Percentiles rank a stretch among this genome's conserved stretches.
phyloP scores from a whole-genome alignment of 352 stramenopile species.

The Paralagenidium karlingii region DNA sequence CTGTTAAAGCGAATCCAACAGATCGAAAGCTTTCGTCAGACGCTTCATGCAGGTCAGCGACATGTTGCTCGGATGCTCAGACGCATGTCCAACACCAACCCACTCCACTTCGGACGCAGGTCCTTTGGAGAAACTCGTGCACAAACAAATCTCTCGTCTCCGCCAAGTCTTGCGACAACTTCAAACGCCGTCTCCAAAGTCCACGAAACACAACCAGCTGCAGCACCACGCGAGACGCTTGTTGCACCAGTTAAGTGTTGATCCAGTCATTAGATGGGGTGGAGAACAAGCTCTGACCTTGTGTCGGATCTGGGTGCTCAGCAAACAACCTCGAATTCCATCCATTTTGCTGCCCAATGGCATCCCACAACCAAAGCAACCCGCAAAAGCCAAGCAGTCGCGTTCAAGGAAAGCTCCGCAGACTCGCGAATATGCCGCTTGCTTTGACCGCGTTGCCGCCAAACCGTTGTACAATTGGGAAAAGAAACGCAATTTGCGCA shows the following conservation, averaged over 20 bases:
- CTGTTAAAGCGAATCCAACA: conserved; percentile 23
- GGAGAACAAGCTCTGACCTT: too few species aligned
- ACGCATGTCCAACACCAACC: background rate
- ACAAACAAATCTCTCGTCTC: conserved; percentile 26
- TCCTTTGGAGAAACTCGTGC: conserved; percentile 29
- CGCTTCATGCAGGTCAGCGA: conserved; percentile 16
- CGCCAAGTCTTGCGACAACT: conserved; percentile 17
- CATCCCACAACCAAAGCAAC: too few species aligned
- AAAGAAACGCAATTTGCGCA: conserved; percentile 7
- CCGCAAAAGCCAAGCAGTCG: too few species aligned
- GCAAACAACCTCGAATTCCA: conserved; percentile 1
- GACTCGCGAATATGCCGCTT: background rate
- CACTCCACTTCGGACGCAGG: background rate
- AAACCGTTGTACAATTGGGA: conserved; percentile 1
- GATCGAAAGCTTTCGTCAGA: conserved; percentile 24
- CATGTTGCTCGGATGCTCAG: background rate
- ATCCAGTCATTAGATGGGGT: background rate
- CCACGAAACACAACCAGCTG: background rate
- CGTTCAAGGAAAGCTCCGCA: too few species aligned
- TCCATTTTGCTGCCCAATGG: background rate
- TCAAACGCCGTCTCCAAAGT: conserved; percentile 2
- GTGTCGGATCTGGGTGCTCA: background rate
- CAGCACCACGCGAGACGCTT: background rate
- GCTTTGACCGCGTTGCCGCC: conserved; percentile 5
- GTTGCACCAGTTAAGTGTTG: background rate